Percentiles rank a stretch among this genome's conserved stretches.
Evolutionary conservation across 768 basidiomycete genomes (phyloP).

Genomic region (Phanerochaete sordida): DNA sequence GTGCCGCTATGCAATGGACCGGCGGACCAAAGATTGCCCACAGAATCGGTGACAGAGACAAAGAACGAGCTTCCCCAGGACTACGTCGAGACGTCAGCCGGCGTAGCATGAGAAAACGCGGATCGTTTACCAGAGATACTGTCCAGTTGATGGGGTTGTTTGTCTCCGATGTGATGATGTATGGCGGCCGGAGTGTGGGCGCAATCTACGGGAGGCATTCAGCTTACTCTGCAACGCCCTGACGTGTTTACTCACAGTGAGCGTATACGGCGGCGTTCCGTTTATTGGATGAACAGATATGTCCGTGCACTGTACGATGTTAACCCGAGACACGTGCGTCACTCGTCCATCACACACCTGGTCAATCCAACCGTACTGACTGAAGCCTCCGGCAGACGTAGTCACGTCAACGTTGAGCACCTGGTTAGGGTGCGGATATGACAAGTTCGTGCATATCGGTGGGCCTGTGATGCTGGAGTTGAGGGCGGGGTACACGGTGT

Average conservation of each 20-base stretch:
- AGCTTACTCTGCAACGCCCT: not conserved
- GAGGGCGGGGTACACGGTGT: conserved; percentile 50
- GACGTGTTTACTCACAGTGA: conserved; percentile 41
- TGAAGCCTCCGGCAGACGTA: conserved; percentile 46
- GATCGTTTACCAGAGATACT: conserved; percentile 32
- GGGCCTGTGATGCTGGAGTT: conserved; percentile 27
- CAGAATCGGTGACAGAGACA: conserved; percentile 48
- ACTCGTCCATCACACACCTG: conserved; percentile 32
- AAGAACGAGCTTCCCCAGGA: conserved; percentile 56
- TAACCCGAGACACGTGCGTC: not conserved
- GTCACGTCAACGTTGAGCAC: conserved; percentile 43
- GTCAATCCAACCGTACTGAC: conserved; percentile 57
- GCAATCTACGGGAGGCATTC: conserved; percentile 39
- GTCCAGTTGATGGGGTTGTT: conserved; percentile 53
- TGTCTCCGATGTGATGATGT: conserved; percentile 46
- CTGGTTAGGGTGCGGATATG: conserved; percentile 30
- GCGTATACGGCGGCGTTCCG: conserved; percentile 56
- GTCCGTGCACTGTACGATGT: conserved; percentile 48
- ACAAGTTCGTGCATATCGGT: conserved; percentile 49
- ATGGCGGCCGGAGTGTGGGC: conserved; percentile 57
- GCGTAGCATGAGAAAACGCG: not conserved
- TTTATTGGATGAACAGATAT: conserved; percentile 50
- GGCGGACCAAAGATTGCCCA: conserved; percentile 51
- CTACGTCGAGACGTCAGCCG: conserved; percentile 26
- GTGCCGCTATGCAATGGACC: conserved; percentile 58